Conservation (phyloP, 129 eudicot species). For the Artemisia argyi region DNA sequence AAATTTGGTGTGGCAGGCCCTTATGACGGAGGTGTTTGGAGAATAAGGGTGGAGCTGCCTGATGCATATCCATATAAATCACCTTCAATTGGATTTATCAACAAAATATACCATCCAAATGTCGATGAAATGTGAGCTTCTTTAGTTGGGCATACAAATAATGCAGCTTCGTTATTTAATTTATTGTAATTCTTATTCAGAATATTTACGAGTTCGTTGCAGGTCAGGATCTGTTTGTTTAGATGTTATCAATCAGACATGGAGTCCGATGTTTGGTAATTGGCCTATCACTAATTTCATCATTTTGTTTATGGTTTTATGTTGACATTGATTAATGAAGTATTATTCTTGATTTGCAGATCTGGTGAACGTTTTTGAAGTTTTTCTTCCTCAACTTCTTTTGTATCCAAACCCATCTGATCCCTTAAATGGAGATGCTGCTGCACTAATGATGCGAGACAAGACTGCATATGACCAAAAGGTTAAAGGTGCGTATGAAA, state of each 20-base stretch:
- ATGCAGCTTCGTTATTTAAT: not conserved
- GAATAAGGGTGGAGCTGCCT: constrained; percentile 82
- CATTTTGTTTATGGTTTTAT: not conserved
- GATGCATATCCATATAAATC: constrained; percentile 80
- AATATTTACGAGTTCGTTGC: constrained; percentile 23
- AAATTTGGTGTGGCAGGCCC: constrained; percentile 55
- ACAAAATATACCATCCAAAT: constrained; percentile 90
- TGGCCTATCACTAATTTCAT: constrained; percentile 5
- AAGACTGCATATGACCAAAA: constrained; percentile 61
- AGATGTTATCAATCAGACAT: constrained; percentile 91
- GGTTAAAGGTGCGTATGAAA: constrained; percentile 64
- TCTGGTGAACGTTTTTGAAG: constrained; percentile 91
- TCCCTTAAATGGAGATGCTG: constrained; percentile 93
- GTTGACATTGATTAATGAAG: constrained; percentile 5
- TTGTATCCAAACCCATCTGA: constrained; percentile 94
- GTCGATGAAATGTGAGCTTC: constrained; percentile 87
- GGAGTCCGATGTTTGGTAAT: constrained; percentile 58
- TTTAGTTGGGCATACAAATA: not conserved
- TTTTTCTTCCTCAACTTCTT: constrained; percentile 95
- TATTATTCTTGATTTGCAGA: constrained; percentile 38
- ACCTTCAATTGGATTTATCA: constrained; percentile 88
- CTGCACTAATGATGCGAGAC: constrained; percentile 94
- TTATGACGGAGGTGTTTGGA: constrained; percentile 89
- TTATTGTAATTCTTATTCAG: not conserved
- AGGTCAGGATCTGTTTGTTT: constrained; percentile 98